Evolutionary conservation across 2,329 filamentous ascomycete species (phyloP), one percentile per base, ranked within the genome.

Genomic region (Penicillium sp.): DNA sequence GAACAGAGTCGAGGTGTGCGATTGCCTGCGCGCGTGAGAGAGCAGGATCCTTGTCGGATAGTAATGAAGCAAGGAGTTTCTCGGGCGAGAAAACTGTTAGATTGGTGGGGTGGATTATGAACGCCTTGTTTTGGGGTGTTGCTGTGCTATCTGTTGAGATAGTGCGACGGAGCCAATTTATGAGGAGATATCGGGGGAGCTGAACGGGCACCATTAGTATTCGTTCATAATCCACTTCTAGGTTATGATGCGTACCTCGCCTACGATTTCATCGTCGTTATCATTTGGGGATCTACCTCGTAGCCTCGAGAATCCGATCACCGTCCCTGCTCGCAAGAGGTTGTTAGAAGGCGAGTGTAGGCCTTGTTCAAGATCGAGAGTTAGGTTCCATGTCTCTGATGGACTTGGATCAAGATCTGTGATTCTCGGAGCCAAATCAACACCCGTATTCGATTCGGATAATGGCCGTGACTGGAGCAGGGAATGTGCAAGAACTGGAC

Each of bases 91-190:
- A 75, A 1, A 68, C 68, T 17, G 66, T 66, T 26, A 70, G 73
- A 41, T 65, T 72, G 19, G 59, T 64, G 0, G 75, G 75, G 53
- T 76, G 70, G 53, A 78, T 76, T 44, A 78, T 76, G 65, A 73
- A 78, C 30, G 69, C 66, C 52, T 61, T 74, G 30, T 69, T 30
- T 45, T 29, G 49, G 19, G 35, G 29, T 41, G 55, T 56, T n/a
- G 45, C 9, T 26, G 30, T 26, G 19, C 9, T 45, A 23, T 7
- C 67, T 52, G 51, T 58, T 48, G 60, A 51, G 11, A 46, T 26
- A 26, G 38, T 26, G 23, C 35, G 52, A 13, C 57, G 63, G 3
- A 76, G 60, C 45, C 71, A 66, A 2, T 52, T 65, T 60, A 66
- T 67, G 21, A 76, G 66, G 23, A 76, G 68, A 35, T 64, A 55